These are phyloP conservation scores for Mycocentrospora acerina DNA, from an alignment of 2,329 filamentous ascomycete species.

Conservation along the genomic window DNA sequence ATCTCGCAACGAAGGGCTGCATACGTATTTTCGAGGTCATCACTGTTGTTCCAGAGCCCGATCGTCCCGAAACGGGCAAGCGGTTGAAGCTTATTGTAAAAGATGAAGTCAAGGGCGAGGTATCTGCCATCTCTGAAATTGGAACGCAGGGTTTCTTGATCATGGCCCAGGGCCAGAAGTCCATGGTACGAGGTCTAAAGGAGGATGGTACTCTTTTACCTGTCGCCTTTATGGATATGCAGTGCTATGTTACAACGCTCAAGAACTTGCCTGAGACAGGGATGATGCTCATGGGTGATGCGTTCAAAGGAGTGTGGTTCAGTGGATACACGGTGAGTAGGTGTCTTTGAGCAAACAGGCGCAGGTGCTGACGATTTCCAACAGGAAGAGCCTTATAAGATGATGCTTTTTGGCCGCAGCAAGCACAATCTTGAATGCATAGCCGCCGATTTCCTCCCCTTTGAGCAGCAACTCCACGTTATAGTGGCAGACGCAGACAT, in stretches of 20 bases:
- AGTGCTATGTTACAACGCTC: slow-evolving; percentile 83
- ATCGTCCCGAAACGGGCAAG: slow-evolving; percentile 79
- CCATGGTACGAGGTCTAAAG: slow-evolving; percentile 93
- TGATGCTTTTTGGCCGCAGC: slow-evolving; percentile 90
- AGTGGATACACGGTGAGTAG: slow-evolving; percentile 75
- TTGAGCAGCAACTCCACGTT: slow-evolving; percentile 79
- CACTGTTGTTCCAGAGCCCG: slow-evolving; percentile 85
- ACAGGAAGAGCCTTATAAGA: slow-evolving; percentile 88
- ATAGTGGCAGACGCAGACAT: slow-evolving; percentile 81
- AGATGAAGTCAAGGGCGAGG: slow-evolving; percentile 89
- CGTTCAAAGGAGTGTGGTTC: slow-evolving; percentile 93
- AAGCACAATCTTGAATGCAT: slow-evolving; percentile 75
- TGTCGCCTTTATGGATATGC: slow-evolving; percentile 97
- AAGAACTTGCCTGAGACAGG: slow-evolving; percentile 83
- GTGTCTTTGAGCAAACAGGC: not conserved
- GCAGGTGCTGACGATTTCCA: slow-evolving; percentile 10
- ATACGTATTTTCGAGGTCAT: slow-evolving; percentile 93
- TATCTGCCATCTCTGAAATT: slow-evolving; percentile 82
- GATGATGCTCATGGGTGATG: slow-evolving; percentile 84
- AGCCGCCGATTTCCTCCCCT: slow-evolving; percentile 83
- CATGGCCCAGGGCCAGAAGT: slow-evolving; percentile 92
- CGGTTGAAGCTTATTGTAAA: slow-evolving; percentile 83
- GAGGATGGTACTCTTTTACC: slow-evolving; percentile 91
- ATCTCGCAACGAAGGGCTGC: slow-evolving; percentile 79
- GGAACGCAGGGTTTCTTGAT: slow-evolving; percentile 87